These are phyloP conservation scores for Sporothrix inflata DNA, from an alignment of 2,329 filamentous ascomycete genomes.

Conservation along the genomic window DNA sequence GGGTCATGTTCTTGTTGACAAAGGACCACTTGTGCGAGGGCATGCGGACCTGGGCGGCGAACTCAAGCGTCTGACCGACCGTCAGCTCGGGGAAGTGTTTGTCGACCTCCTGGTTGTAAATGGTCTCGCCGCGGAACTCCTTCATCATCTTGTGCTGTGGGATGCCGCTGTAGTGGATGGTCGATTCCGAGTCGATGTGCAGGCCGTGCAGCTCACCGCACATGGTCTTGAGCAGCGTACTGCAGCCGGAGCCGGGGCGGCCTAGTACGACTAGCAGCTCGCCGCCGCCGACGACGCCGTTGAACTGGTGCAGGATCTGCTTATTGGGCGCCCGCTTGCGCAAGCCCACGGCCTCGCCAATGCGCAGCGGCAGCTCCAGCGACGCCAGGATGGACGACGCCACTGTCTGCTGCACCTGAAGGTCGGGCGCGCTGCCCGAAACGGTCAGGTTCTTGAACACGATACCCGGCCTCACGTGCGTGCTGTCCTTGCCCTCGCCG, in stretches of 20 bases:
- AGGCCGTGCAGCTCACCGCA: slow-evolving; percentile 65
- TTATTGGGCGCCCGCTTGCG: slow-evolving; percentile 64
- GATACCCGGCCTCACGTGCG: slow-evolving; percentile 65
- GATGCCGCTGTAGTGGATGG: slow-evolving; percentile 29
- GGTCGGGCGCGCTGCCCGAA: slow-evolving; percentile 66
- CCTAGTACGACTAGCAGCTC: slow-evolving; percentile 63
- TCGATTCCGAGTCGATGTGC: slow-evolving; percentile 44
- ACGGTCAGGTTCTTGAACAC: slow-evolving; percentile 69
- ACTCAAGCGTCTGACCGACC: slow-evolving; percentile 78
- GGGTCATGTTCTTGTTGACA: slow-evolving; percentile 60
- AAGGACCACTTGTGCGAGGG: slow-evolving; percentile 52
- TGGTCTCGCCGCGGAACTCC: slow-evolving; percentile 43
- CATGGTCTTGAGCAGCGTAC: slow-evolving; percentile 63
- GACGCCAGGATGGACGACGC: slow-evolving; percentile 60
- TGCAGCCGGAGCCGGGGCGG: slow-evolving; percentile 61
- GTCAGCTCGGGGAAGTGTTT: slow-evolving; percentile 77
- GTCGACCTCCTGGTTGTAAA: slow-evolving; percentile 81
- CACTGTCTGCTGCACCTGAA: slow-evolving; percentile 72
- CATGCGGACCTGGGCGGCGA: slow-evolving; percentile 72
- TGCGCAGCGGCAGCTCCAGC: slow-evolving; percentile 49
- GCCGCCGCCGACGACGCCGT: slow-evolving; percentile 56
- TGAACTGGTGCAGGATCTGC: slow-evolving; percentile 53
- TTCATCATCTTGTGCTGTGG: slow-evolving; percentile 42
- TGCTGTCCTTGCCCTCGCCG: slow-evolving; percentile 54
- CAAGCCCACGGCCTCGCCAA: slow-evolving; percentile 55